Evolutionary conservation across 345 rosid species (phyloP).

Genomic region (Toxicodendron radicans): DNA sequence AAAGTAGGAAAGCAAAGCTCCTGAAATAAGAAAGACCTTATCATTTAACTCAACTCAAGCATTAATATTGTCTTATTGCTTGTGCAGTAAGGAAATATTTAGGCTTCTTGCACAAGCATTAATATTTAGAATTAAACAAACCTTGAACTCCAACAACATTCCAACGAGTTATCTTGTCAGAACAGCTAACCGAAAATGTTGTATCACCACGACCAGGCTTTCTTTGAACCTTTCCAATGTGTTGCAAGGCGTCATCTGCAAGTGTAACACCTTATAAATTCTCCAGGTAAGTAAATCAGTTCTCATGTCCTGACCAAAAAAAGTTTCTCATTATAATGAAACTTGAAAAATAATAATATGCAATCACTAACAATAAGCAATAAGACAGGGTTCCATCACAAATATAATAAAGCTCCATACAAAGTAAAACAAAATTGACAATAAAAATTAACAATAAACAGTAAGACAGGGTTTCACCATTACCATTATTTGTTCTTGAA

Average conservation of each 20-base stretch:
- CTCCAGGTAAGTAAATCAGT: slow-evolving; percentile 11
- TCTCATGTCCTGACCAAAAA: slow-evolving; percentile 1
- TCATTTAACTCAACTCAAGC: slow-evolving; percentile 14
- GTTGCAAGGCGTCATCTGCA: slow-evolving; percentile 38
- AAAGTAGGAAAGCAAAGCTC: slow-evolving; percentile 72
- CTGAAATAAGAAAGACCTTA: slow-evolving; percentile 38
- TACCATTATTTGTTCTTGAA: slow-evolving; percentile 27
- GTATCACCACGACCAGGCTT: slow-evolving; percentile 97
- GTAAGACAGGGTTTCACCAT: slow-evolving; percentile 5
- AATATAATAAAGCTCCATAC: background rate
- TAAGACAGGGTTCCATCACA: background rate
- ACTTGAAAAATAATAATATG: background rate
- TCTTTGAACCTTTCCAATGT: slow-evolving; percentile 63
- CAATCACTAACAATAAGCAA: background rate
- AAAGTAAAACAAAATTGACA: background rate
- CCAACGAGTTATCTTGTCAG: slow-evolving; percentile 93
- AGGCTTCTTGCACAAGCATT: background rate
- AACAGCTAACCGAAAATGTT: slow-evolving; percentile 89
- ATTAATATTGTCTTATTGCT: background rate
- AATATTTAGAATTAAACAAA: slow-evolving; percentile 15
- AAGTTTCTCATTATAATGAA: background rate
- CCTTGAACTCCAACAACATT: slow-evolving; percentile 94
- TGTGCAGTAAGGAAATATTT: background rate
- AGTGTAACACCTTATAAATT: slow-evolving; percentile 19
- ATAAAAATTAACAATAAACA: background rate